These are phyloP conservation scores for Apophysomyces trapeziformis DNA, from an alignment of 371 early-diverging fungal genomes.

Conservation along the genomic window DNA sequence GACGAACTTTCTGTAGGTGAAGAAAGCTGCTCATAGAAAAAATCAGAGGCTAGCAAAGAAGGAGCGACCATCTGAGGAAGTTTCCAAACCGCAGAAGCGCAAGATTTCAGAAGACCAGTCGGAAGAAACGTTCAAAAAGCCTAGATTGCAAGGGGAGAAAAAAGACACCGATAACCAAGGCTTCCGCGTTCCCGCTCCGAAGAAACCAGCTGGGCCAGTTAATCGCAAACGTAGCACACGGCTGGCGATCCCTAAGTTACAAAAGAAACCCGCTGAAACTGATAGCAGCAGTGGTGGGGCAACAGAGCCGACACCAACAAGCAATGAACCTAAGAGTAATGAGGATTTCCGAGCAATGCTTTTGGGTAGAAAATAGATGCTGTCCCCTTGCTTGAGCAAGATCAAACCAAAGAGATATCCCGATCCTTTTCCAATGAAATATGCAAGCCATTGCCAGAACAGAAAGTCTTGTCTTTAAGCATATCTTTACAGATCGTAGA, in stretches of 20 bases:
- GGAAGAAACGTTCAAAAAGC: neutral
- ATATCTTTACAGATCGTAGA: no score
- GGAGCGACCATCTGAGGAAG: conserved; percentile 1
- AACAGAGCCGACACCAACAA: neutral
- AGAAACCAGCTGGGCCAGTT: neutral
- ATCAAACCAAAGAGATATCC: neutral
- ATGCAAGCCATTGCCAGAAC: neutral
- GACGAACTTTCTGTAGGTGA: conserved; percentile 23
- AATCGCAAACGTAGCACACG: conserved; percentile 1
- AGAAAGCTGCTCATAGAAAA: conserved; percentile 32
- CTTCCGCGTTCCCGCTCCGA: neutral
- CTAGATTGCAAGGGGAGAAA: neutral
- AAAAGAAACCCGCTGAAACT: conserved; percentile 2
- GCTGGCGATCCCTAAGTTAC: neutral
- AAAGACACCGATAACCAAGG: conserved; percentile 12
- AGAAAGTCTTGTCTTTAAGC: no score
- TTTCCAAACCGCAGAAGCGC: conserved; percentile 12
- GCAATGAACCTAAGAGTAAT: conserved; percentile 27
- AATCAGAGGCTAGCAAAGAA: conserved; percentile 28
- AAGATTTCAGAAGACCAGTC: conserved; percentile 16
- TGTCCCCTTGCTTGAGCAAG: neutral
- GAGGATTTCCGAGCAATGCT: conserved; percentile 49
- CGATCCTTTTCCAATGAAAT: neutral
- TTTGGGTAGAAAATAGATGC: conserved; percentile 30
- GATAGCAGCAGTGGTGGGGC: neutral